These are phyloP conservation scores for Pinus albicaulis DNA, from an alignment of 75 land plant genomes.

Conservation along the genomic window DNA sequence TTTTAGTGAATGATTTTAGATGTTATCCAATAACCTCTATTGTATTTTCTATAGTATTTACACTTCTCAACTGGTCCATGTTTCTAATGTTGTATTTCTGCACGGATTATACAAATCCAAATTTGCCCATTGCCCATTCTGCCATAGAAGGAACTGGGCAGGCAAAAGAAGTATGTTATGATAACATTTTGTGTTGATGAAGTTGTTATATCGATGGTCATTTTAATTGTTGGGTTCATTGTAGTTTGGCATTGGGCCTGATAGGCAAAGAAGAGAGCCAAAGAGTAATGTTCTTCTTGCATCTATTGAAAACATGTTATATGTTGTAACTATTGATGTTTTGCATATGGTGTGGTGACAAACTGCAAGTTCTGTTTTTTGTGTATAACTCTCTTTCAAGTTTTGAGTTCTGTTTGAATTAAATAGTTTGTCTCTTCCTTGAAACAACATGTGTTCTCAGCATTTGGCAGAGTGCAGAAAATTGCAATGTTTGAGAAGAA, in stretches of 20 bases:
- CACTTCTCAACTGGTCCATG: background rate
- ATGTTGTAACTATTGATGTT: conserved; percentile 72
- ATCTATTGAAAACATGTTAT: conserved; percentile 78
- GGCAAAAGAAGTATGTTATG: conserved; percentile 23
- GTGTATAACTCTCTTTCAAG: background rate
- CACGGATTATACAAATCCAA: conserved; percentile 86
- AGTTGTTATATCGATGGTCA: background rate
- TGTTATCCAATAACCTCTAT: background rate
- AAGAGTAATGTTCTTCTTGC: conserved; percentile 85
- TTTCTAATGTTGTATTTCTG: background rate
- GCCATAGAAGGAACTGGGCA: conserved; percentile 69
- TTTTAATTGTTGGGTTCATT: background rate
- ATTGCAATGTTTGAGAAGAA: conserved; percentile 81
- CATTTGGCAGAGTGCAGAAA: conserved; percentile 70
- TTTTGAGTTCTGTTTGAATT: background rate
- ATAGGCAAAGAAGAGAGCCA: conserved; percentile 67
- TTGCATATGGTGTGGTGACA: conserved; percentile 73
- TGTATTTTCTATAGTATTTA: background rate
- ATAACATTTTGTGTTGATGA: background rate
- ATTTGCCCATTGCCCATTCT: conserved; percentile 75
- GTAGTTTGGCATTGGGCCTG: conserved; percentile 36
- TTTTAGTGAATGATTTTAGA: background rate
- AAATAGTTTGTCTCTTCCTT: background rate
- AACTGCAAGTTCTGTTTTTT: no score
- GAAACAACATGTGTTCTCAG: conserved; percentile 58